A percentile compares a stretch with the other conserved stretches of the same genome.
phyloP scores from a whole-genome alignment of 805 yeast genomes.

The Clavispora phyllophila region DNA sequence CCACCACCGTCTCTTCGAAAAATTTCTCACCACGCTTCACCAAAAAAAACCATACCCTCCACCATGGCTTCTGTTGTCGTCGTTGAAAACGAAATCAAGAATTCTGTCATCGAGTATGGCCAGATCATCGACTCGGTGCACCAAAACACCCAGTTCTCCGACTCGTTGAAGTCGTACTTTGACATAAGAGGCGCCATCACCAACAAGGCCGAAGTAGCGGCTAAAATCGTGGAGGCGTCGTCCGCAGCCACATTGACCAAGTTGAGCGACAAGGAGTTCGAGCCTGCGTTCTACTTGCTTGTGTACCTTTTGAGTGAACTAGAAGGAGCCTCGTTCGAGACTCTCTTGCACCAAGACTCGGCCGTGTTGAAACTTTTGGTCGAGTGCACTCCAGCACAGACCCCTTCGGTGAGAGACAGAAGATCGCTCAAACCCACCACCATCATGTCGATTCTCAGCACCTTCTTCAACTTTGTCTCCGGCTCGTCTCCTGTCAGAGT shows the following conservation, averaged over 20 bases:
- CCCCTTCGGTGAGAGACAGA: conserved; percentile 41
- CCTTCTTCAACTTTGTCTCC: conserved; percentile 39
- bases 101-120: conserved; percentile 36
- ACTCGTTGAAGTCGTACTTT: conserved; percentile 20
- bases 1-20: conserved; percentile 6
- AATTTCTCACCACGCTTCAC: conserved; percentile 10
- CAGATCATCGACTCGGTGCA: conserved; percentile 32
- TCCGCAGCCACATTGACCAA: conserved; percentile 25
- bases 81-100: conserved; percentile 38
- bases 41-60: conserved; percentile 5
- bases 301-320: conserved; percentile 31
- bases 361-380: conserved; percentile 24
- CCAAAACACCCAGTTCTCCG: conserved; percentile 24
- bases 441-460: conserved; percentile 36
- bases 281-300: conserved; percentile 40
- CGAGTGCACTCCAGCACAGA: conserved; percentile 29
- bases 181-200: conserved; percentile 20
- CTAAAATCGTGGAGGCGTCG: conserved; percentile 24
- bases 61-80: conserved; percentile 40
- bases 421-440: conserved; percentile 38
- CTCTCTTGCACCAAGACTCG: conserved; percentile 22
- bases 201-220: conserved; percentile 25
- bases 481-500: conserved; percentile 27
- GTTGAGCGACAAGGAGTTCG: conserved; percentile 41
- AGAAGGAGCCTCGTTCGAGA: conserved; percentile 19